Conservation (phyloP, 2,329 filamentous ascomycete species). For the Orbilia ellipsospora region DNA sequence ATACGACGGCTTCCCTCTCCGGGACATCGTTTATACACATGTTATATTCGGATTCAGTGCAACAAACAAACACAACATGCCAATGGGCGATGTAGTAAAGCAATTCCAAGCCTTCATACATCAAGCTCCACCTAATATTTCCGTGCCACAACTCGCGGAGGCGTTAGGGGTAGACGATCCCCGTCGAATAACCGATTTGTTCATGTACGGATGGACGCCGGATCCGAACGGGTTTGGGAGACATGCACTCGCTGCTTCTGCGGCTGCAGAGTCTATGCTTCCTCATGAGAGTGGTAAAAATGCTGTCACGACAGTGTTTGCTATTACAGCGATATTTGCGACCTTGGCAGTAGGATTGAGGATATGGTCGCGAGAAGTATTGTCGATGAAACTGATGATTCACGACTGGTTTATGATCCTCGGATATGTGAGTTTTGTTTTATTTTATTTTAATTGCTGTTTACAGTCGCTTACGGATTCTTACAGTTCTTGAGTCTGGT, state of each 20-base stretch:
- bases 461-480: not conserved
- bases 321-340: slow-evolving; percentile 29
- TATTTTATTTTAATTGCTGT: too few species aligned
- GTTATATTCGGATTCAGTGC: slow-evolving; percentile 34
- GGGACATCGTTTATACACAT: slow-evolving; percentile 25
- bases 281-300: slow-evolving; percentile 17
- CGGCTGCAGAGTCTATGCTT: slow-evolving; percentile 10
- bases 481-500: slow-evolving; percentile 23
- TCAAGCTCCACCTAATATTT: slow-evolving; percentile 12
- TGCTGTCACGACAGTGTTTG: slow-evolving; percentile 16
- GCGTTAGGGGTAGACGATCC: slow-evolving; percentile 24
- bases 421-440: slow-evolving; percentile 35
- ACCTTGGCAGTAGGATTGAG: slow-evolving; percentile 21
- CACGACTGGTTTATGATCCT: slow-evolving; percentile 53
- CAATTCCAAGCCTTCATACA: slow-evolving; percentile 20
- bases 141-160: not conserved
- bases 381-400: slow-evolving; percentile 32
- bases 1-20: slow-evolving; percentile 23
- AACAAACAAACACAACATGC: slow-evolving; percentile 17
- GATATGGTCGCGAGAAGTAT: slow-evolving; percentile 46
- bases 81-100: slow-evolving; percentile 28
- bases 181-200: slow-evolving; percentile 23
- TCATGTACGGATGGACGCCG: slow-evolving; percentile 10
- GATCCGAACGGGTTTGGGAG: slow-evolving; percentile 10
- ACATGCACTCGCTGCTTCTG: slow-evolving; percentile 13